Base-by-base conservation (phyloP, 1,284 basidiomycete genomes). In the Papiliotrema fonsecae region DNA sequence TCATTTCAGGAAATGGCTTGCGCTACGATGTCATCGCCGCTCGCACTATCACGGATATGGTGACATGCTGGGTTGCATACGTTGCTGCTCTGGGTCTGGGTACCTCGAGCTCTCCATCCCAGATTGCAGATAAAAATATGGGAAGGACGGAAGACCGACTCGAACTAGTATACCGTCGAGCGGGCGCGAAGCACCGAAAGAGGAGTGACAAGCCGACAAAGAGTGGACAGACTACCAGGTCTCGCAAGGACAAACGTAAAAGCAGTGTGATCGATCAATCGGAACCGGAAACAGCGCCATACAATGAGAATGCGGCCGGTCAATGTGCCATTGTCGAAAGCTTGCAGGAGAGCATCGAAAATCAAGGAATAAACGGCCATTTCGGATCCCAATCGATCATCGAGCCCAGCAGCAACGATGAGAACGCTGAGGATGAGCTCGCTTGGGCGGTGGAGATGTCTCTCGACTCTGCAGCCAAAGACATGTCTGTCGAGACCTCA, bases 371-470 rank as follows among this genome's bases (percentile, higher is more conserved):
- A n/a, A n/a, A n/a, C n/a, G n/a, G n/a, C n/a, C n/a, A n/a, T n/a
- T n/a, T n/a, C n/a, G n/a, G n/a, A n/a, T n/a, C n/a, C n/a, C n/a
- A n/a, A n/a, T n/a, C n/a, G n/a, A n/a, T n/a, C n/a, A n/a, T n/a
- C n/a, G n/a, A n/a, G n/a, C n/a, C n/a, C n/a, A n/a, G n/a, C n/a
- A n/a, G n/a, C n/a, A n/a, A n/a, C n/a, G n/a, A n/a, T 14, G 43
- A 36, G 21, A 19, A 10, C 7, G 45, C 37, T 11, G 45, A 46
- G 6, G 45, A 46, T 19, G 68, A 75, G 52, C 50, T 77, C 9
- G 72, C 70, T 28, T 72, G 67, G 67, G 76, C 74, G 10, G 59
- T 76, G 24, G 73, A 76, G 52, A 63, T 76, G 58, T 59, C 47
- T 11, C 41, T 60, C 11, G 45, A 35, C 2, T 30, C 46, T 16